Base-by-base conservation (phyloP, 192 early-diverging fungal species). In the Endogone sp. region DNA sequence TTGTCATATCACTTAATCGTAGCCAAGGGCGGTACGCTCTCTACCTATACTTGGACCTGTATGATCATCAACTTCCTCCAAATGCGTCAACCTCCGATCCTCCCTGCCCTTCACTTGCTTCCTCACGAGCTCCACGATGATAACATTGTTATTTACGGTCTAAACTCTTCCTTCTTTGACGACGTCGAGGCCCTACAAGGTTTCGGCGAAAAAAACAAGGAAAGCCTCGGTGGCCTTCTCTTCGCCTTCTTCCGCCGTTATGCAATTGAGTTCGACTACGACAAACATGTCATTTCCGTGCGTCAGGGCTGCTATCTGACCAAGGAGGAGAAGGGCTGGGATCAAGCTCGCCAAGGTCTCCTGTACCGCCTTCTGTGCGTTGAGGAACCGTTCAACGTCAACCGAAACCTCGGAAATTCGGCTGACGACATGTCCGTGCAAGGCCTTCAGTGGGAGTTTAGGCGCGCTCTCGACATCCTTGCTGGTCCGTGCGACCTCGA, bases 21-120 rank as follows among this genome's bases (percentile, higher is more conserved):
- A 83, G 96, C 93, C 20, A 92, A 91, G 70, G 96, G 96, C 56
- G 96, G 96, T 23, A 98, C 96, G 0, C 79, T 98, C 63, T 94
- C 93, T 37, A 92, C 92, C 4, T 98, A 98, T 74, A 92, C 95
- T 23, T 98, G 96, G 96, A 93, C 90, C 2, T 94, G 93, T 72
- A 90, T 97, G 84, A 84, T 90, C 32, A 81, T 98, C 66, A 93
- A 96, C 74, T 98, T 96, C 81, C 76, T 98, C 24, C 96, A 98
- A 77, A 91, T 85, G 79, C 89, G 95, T 13, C 70, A 84, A 26
- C 95, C 95, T 62, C 94, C 95, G 0, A 92, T 98, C 69, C 77
- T 98, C 23, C 96, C 96, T 2, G 87, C 88, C 22, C 71, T 97
- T 32, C 95, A 97, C 66, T 79, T 87, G 32, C 57, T 80, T 2